These are phyloP conservation scores for Gynostemma pentaphyllum DNA, from an alignment of 306 rosid species.

Conservation along the genomic window DNA sequence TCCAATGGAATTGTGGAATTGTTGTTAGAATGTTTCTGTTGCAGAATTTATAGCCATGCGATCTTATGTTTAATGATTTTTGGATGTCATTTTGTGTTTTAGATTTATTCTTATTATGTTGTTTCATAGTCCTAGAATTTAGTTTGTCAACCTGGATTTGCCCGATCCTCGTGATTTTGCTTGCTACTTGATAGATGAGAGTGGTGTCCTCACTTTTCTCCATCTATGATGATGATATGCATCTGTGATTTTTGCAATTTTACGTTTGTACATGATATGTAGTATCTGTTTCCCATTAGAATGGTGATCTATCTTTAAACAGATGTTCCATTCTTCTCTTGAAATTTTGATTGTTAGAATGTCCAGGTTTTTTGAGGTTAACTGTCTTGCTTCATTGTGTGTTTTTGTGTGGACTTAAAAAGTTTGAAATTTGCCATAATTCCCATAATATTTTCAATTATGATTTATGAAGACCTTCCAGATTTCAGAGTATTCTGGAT, in stretches of 20 bases:
- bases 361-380: neutral
- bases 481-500: neutral
- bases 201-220: neutral
- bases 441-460: neutral
- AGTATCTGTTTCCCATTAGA: neutral
- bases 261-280: neutral
- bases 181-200: neutral
- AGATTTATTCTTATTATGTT: neutral
- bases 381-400: neutral
- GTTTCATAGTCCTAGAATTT: neutral
- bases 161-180: neutral
- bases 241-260: neutral
- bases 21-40: neutral
- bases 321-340: neutral
- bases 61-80: neutral
- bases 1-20: neutral
- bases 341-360: neutral
- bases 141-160: neutral
- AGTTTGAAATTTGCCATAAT: neutral
- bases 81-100: neutral
- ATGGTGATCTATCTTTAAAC: neutral
- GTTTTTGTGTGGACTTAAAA: neutral
- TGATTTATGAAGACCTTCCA: neutral
- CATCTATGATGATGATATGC: neutral
- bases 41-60: neutral